A percentile compares a stretch with the other conserved stretches of the same genome.
Conservation (phyloP, 2,329 filamentous ascomycete genomes). For the Aspergillus aculeatus region DNA sequence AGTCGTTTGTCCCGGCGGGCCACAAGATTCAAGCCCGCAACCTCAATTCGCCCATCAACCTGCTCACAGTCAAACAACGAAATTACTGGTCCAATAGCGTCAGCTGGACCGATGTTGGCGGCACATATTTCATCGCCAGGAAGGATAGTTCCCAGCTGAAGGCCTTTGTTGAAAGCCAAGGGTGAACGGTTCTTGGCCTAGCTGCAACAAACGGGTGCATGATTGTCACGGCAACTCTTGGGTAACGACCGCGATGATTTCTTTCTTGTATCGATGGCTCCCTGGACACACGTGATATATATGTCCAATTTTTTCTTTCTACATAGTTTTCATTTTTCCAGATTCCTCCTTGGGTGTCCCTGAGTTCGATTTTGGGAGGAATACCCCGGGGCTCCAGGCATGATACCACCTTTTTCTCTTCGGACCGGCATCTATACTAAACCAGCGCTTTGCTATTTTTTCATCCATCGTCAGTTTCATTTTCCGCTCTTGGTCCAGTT, state of each 20-base stretch:
- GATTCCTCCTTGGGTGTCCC: not conserved
- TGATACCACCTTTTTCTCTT: constrained; percentile 21
- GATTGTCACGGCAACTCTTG: not conserved
- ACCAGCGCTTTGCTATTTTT: not conserved
- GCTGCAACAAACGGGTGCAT: not conserved
- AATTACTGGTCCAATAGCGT: constrained; percentile 70
- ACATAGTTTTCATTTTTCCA: not conserved
- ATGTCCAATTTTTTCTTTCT: not conserved
- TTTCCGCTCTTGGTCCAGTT: not conserved
- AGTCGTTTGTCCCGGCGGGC: constrained; percentile 81
- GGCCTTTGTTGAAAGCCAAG: constrained; percentile 44
- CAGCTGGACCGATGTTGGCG: constrained; percentile 84
- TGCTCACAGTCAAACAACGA: constrained; percentile 73
- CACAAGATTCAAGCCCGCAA: constrained; percentile 73
- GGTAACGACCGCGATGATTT: constrained; percentile 1
- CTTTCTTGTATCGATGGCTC: constrained; percentile 2
- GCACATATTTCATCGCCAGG: constrained; percentile 84
- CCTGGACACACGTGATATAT: not conserved
- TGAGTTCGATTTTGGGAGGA: constrained; percentile 5
- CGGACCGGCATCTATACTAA: constrained; percentile 3
- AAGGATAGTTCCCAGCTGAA: constrained; percentile 63
- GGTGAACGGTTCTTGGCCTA: constrained; percentile 16
- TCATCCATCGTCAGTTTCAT: not conserved
- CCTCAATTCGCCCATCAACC: constrained; percentile 75
- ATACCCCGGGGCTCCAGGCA: constrained; percentile 6